Conservation (phyloP, 768 basidiomycete species). For the Serendipita vermifera region DNA sequence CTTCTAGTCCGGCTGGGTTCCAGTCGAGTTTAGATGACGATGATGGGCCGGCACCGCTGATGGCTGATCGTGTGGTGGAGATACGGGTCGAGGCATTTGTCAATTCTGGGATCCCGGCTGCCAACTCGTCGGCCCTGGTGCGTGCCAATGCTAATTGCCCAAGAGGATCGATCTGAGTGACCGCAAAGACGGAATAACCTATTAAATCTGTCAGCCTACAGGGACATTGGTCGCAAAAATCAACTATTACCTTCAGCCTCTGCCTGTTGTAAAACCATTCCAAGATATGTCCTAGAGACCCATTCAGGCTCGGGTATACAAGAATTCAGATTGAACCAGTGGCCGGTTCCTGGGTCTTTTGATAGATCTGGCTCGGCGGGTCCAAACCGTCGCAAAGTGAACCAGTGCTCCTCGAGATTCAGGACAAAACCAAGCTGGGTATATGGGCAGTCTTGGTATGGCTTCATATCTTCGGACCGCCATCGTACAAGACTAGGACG, state of each 20-base stretch:
- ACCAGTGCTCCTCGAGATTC: conserved; percentile 82
- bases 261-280: conserved; percentile 76
- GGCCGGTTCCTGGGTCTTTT: conserved; percentile 38
- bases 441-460: conserved; percentile 62
- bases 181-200: conserved; percentile 77
- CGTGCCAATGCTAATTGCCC: conserved; percentile 44
- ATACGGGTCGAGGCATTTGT: conserved; percentile 17
- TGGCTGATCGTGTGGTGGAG: conserved; percentile 9
- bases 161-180: conserved; percentile 48
- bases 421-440: conserved; percentile 78
- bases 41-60: conserved; percentile 10
- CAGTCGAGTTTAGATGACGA: not conserved
- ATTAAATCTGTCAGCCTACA: too few species aligned
- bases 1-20: conserved; percentile 37
- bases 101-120: conserved; percentile 47
- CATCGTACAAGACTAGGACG: conserved; percentile 58
- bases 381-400: conserved; percentile 73
- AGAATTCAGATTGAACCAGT: conserved; percentile 89
- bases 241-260: conserved; percentile 57
- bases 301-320: conserved; percentile 58
- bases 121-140: conserved; percentile 58
- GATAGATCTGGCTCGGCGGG: conserved; percentile 29
- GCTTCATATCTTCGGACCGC: conserved; percentile 70
- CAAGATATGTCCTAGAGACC: conserved; percentile 71
- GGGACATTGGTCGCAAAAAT: conserved; percentile 20